Conservation (phyloP, 78 protist genomes). For the Mastigamoeba balamuthi region DNA sequence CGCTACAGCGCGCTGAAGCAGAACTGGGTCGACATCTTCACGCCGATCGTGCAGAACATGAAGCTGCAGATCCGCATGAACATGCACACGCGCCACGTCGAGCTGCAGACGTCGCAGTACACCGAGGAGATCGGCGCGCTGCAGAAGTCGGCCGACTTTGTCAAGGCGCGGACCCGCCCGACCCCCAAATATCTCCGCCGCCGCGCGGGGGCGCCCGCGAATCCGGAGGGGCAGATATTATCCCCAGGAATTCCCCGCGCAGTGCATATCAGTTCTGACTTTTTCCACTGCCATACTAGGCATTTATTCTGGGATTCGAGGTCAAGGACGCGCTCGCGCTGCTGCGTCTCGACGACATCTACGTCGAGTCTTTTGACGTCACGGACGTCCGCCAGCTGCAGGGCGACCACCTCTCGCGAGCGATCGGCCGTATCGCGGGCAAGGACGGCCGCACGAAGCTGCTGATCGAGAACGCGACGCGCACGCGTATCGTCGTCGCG, state of each 20-base stretch:
- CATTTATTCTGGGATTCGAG: constrained; percentile 93
- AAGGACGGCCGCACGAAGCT: constrained; percentile 89
- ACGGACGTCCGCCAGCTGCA: constrained; percentile 68
- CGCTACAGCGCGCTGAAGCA: neutral
- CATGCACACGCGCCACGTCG: constrained; percentile 60
- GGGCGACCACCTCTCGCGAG: constrained; percentile 94
- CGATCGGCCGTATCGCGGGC: constrained; percentile 98
- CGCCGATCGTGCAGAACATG: constrained; percentile 92
- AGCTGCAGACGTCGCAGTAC: constrained; percentile 57
- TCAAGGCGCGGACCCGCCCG: too few relatives aligned
- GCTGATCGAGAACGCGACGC: constrained; percentile 93
- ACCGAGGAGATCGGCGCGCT: constrained; percentile 63
- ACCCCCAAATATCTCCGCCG: too few relatives aligned
- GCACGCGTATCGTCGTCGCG: constrained; percentile 94
- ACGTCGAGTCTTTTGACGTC: constrained; percentile 91
- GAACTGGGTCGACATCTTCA: neutral
- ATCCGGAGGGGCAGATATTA: too few relatives aligned
- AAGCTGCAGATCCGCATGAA: constrained; percentile 89
- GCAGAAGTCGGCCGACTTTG: constrained; percentile 90
- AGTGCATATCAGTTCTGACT: too few relatives aligned
- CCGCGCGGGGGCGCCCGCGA: too few relatives aligned
- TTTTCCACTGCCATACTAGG: too few relatives aligned
- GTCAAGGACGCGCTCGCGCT: constrained; percentile 91
- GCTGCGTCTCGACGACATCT: constrained; percentile 93
- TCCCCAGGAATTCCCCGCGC: too few relatives aligned